Evolutionary conservation across 2,329 filamentous ascomycete species (phyloP).

Genomic region (Sphaerulina populicola): DNA sequence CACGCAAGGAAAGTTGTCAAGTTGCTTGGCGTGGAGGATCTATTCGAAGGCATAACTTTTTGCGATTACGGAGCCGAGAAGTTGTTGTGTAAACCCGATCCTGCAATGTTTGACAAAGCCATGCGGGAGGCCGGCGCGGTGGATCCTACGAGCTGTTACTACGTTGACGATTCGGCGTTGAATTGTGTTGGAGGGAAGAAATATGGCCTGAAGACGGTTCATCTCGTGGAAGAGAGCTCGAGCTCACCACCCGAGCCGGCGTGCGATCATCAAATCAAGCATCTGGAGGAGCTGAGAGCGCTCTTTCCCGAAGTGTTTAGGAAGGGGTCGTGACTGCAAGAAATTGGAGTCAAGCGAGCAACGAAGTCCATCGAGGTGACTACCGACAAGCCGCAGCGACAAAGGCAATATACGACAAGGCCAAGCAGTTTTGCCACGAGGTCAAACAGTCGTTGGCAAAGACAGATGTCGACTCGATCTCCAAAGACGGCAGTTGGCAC

Average conservation of each 20-base stretch:
- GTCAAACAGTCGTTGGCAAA: no score
- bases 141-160: slow-evolving; percentile 68
- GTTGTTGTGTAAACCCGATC: slow-evolving; percentile 79
- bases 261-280: slow-evolving; percentile 61
- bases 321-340: slow-evolving; percentile 11
- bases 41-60: slow-evolving; percentile 91
- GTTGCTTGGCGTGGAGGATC: slow-evolving; percentile 71
- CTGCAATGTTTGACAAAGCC: slow-evolving; percentile 76
- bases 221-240: slow-evolving; percentile 72
- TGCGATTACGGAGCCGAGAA: slow-evolving; percentile 73
- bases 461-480: no score
- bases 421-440: no score
- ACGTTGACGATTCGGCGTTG: slow-evolving; percentile 81
- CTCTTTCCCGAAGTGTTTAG: slow-evolving; percentile 85
- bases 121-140: slow-evolving; percentile 74
- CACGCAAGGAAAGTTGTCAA: slow-evolving; percentile 76
- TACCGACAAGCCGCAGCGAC: neutral
- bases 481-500: no score
- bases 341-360: neutral
- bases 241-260: slow-evolving; percentile 54
- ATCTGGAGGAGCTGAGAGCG: slow-evolving; percentile 64
- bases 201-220: slow-evolving; percentile 77
- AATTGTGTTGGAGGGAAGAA: slow-evolving; percentile 72
- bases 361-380: neutral
- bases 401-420: neutral